Percentiles rank a stretch among this genome's conserved stretches.
Conservation (phyloP, 108 stramenopile genomes). For the Phaeodactylum tricornutum region DNA sequence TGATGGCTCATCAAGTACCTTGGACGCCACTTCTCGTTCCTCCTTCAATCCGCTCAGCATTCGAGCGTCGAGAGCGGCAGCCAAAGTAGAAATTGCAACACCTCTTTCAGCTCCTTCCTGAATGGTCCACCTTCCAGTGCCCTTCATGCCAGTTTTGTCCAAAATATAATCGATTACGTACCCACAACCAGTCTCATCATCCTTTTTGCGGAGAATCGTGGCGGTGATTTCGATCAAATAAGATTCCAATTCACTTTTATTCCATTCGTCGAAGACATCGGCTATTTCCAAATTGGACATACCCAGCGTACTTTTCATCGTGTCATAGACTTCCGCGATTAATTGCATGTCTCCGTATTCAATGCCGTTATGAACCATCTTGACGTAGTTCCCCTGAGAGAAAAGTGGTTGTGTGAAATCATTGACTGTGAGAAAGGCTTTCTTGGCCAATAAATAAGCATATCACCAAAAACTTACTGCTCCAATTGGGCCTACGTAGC, state of each 20-base stretch:
- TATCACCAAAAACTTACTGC: too few relatives aligned
- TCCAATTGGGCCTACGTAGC: slow-evolving; percentile 66
- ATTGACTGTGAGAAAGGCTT: too few relatives aligned
- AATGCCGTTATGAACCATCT: slow-evolving; percentile 91
- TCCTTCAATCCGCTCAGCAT: slow-evolving; percentile 68
- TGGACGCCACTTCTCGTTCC: slow-evolving; percentile 55
- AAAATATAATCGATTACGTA: slow-evolving; percentile 59
- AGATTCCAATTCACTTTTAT: slow-evolving; percentile 43
- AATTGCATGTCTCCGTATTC: slow-evolving; percentile 88
- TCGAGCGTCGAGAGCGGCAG: slow-evolving; percentile 82
- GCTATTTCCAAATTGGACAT: slow-evolving; percentile 72
- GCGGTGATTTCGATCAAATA: slow-evolving; percentile 84
- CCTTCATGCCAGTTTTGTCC: slow-evolving; percentile 81
- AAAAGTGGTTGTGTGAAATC: too few relatives aligned
- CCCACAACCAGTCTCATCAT: slow-evolving; percentile 49
- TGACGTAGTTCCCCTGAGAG: slow-evolving; percentile 46
- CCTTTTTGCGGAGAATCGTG: slow-evolving; percentile 64
- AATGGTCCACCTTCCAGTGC: slow-evolving; percentile 83
- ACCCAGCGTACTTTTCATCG: slow-evolving; percentile 52
- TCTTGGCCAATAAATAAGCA: too few relatives aligned
- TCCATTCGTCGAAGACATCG: slow-evolving; percentile 66
- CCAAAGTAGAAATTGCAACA: slow-evolving; percentile 72
- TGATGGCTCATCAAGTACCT: slow-evolving; percentile 48
- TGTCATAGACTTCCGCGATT: slow-evolving; percentile 80
- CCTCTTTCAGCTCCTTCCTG: slow-evolving; percentile 78